Evolutionary conservation across 305 asterid species (phyloP).

Genomic region (Rubia peregrina): DNA sequence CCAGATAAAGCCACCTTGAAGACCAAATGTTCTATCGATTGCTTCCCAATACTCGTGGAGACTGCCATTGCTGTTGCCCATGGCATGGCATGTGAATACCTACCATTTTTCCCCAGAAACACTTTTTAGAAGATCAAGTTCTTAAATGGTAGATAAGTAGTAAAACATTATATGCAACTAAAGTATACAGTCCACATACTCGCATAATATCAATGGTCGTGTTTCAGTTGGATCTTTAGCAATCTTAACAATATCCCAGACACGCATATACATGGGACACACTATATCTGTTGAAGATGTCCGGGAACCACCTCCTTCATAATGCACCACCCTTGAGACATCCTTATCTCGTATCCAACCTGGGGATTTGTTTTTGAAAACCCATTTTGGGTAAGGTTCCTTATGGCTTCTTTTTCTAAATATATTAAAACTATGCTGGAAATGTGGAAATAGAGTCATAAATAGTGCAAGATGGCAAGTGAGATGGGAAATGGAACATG

Average conservation of each 20-base stretch:
- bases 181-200: conserved; percentile 47
- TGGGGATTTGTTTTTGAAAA: conserved; percentile 19
- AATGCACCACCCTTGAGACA: conserved; percentile 77
- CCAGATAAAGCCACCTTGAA: conserved; percentile 99
- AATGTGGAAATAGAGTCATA: background rate
- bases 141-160: conserved; percentile 19
- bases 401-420: background rate
- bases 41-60: conserved; percentile 96
- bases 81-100: conserved; percentile 97
- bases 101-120: conserved; percentile 26
- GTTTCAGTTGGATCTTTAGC: conserved; percentile 84
- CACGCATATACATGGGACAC: conserved; percentile 97
- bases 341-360: conserved; percentile 95
- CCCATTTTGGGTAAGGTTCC: background rate
- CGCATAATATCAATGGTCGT: conserved; percentile 95
- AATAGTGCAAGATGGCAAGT: background rate
- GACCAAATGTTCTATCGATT: conserved; percentile 90
- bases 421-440: background rate
- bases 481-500: background rate
- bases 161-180: conserved; percentile 13
- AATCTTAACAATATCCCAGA: conserved; percentile 78
- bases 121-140: conserved; percentile 18
- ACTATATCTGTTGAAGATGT: conserved; percentile 94
- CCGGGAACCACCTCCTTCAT: conserved; percentile 94
- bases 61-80: conserved; percentile 98